Evolutionary conservation across 129 eudicot genomes (phyloP).

Genomic region (Saposhnikovia divaricata): DNA sequence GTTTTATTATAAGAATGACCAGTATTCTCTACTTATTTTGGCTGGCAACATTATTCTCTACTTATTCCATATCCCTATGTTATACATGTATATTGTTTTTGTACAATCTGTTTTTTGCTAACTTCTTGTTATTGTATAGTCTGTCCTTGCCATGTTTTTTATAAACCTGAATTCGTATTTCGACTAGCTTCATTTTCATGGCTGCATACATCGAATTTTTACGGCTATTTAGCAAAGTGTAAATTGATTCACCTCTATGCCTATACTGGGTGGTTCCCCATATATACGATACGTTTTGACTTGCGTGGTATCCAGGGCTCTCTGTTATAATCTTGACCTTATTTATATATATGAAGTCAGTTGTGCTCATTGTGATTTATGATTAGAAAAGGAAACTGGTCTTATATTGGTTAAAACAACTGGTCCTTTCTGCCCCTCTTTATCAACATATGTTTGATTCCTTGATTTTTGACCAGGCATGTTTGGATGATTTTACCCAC

Average conservation of each 20-base stretch:
- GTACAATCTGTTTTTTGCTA: too few relatives aligned
- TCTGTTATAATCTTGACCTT: neutral
- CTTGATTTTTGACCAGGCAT: slow-evolving; percentile 43
- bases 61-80: too few relatives aligned
- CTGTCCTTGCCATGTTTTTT: too few relatives aligned
- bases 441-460: slow-evolving; percentile 9
- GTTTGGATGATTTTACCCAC: slow-evolving; percentile 92
- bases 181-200: too few relatives aligned
- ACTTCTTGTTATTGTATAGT: too few relatives aligned
- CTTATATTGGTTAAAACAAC: neutral
- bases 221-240: too few relatives aligned
- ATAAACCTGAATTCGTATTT: too few relatives aligned
- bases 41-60: neutral
- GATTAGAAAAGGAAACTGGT: neutral
- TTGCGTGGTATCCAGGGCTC: neutral
- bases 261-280: neutral
- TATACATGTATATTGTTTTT: too few relatives aligned
- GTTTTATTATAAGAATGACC: neutral
- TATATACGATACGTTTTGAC: neutral
- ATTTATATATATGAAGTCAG: neutral
- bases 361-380: slow-evolving; percentile 4
- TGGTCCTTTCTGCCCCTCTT: neutral
- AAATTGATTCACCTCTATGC: neutral
- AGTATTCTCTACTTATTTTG: neutral
- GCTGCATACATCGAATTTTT: too few relatives aligned